Evolutionary conservation across 2,329 filamentous ascomycete species (phyloP), one percentile per base, ranked within the genome.

Genomic region (Aspergillus clavatus): DNA sequence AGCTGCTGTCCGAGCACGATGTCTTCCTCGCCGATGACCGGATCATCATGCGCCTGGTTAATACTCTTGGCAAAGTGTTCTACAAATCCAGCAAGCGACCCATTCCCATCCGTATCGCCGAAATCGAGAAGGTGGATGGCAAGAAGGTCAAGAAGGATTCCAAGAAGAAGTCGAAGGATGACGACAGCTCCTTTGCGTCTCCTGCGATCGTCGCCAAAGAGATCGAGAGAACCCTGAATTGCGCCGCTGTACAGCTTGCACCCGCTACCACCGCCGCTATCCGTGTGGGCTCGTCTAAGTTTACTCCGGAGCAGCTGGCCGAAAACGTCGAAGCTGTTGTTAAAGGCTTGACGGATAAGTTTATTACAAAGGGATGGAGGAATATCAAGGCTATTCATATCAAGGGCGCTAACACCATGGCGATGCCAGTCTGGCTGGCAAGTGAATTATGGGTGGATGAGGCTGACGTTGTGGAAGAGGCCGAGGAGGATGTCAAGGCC

Each of bases 11-110:
- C 36, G 88, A 95, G 68, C 89, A 96, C 69, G 93, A 97, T 65
- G 74, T 97, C 45, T 97, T 98, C 73, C 78, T 98, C 46, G 91
- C 87, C 42, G 93, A 98, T 66, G 87, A 95, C 62, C 79, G 93
- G 39, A 86, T 98, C 44, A 72, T 83, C 51, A 80, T 78, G 47
- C 74, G 78, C 48, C 77, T 97, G 48, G 88, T 90, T 45, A 79
- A 81, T 53, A 75, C 83, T 2, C 81, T 98, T 10, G 93, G 91
- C 58, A 97, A 95, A 74, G 85, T 85, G 1, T 97, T 98, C 69
- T 97, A 93, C 79, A 86, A 89, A 73, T 87, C 84, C 12, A 72
- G 72, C 52, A 97, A 97, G 78, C 80, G 91, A 29, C 93, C 93
- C 7, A 82, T 98, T 47, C 90, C 93, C 21, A 80, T 97, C 28